Conservation (phyloP, 805 yeast genomes). For the Hanseniaspora nectarophila region DNA sequence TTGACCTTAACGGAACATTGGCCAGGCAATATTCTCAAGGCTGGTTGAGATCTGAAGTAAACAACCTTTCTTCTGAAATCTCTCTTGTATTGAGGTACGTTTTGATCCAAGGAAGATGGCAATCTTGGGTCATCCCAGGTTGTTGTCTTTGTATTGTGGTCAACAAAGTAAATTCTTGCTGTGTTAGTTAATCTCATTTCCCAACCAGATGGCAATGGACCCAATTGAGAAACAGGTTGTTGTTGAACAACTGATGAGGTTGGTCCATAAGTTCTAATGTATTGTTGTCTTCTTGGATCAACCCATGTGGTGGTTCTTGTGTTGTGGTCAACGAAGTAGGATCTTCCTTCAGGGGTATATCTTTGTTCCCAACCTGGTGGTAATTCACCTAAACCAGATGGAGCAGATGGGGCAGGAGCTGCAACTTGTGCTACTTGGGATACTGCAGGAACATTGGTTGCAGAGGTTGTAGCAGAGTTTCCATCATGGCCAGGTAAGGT, state of each 20-base stretch:
- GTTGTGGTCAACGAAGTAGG: slow-evolving; percentile 96
- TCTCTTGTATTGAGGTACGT: slow-evolving; percentile 98
- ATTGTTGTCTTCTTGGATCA: slow-evolving; percentile 97
- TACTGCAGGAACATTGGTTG: too few relatives aligned
- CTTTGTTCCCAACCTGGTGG: slow-evolving; percentile 99
- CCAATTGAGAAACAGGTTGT: slow-evolving; percentile 93
- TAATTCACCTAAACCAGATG: slow-evolving; percentile 90
- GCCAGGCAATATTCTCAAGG: slow-evolving; percentile 90
- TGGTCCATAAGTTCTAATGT: slow-evolving; percentile 87
- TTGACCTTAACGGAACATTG: slow-evolving; percentile 97
- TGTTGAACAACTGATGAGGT: slow-evolving; percentile 77
- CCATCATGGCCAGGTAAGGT: slow-evolving; percentile 64
- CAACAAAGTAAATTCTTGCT: slow-evolving; percentile 96
- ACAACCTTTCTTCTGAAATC: slow-evolving; percentile 96
- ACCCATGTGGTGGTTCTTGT: slow-evolving; percentile 99
- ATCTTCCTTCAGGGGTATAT: slow-evolving; percentile 94
- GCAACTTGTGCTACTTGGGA: slow-evolving; percentile 29
- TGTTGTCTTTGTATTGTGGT: slow-evolving; percentile 96
- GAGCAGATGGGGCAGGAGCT: slow-evolving; percentile 37
- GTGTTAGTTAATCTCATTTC: slow-evolving; percentile 99
- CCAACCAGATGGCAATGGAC: slow-evolving; percentile 98
- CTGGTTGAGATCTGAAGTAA: slow-evolving; percentile 96
- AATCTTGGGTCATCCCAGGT: slow-evolving; percentile 99
- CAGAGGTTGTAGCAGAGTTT: slow-evolving; percentile 38
- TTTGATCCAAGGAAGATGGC: slow-evolving; percentile 93